These are phyloP conservation scores for Globisporangium spiculum DNA, from an alignment of 352 stramenopile species.

Conservation along the genomic window DNA sequence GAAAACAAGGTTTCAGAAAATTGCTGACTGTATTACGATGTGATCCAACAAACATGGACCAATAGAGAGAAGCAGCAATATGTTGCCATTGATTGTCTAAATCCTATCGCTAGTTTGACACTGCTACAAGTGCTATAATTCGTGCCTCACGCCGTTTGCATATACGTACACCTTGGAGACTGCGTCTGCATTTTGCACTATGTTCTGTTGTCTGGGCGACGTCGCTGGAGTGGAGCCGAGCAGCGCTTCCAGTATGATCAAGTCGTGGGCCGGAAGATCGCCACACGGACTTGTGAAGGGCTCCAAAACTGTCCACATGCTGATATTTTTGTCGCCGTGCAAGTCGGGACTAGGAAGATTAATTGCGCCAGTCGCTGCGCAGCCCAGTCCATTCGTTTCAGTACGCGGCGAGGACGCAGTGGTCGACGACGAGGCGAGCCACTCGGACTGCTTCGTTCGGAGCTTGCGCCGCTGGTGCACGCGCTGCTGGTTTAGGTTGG, in stretches of 20 bases:
- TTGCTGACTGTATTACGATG: too few relatives aligned
- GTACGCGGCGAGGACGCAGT: neutral
- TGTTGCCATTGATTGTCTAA: too few relatives aligned
- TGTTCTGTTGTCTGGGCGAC: neutral
- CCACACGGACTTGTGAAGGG: slow-evolving; percentile 12
- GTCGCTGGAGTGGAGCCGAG: slow-evolving; percentile 1
- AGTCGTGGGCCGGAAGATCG: slow-evolving; percentile 7
- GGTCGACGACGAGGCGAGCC: neutral
- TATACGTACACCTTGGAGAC: neutral
- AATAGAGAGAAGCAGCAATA: too few relatives aligned
- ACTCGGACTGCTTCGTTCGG: neutral
- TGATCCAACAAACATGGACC: too few relatives aligned
- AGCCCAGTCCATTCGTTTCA: neutral
- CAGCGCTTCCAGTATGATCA: slow-evolving; percentile 10
- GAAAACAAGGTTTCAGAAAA: too few relatives aligned
- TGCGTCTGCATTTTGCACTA: neutral
- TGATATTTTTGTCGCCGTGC: neutral
- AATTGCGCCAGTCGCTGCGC: neutral
- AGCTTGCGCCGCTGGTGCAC: slow-evolving; percentile 30
- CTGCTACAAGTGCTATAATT: neutral
- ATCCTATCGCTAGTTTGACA: neutral
- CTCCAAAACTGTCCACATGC: neutral
- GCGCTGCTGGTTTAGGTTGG: slow-evolving; percentile 40
- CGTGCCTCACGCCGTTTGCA: neutral
- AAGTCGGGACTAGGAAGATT: neutral